Base-by-base conservation (phyloP, 129 eudicot species). In the Logfia minima region DNA sequence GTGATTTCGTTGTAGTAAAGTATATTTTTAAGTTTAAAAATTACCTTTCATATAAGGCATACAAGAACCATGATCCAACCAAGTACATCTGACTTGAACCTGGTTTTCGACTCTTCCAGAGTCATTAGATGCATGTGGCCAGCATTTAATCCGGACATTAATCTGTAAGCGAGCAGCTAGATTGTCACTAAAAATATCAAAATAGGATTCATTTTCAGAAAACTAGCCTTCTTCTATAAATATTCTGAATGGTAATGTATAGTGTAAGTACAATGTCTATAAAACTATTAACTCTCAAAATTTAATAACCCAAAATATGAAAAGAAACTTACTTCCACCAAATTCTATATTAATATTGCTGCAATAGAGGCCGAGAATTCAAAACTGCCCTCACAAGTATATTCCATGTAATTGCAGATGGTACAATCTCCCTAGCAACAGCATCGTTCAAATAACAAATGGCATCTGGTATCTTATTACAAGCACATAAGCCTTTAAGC, bases 321-420 rank as follows among this genome's bases (percentile, higher is more conserved):
- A 75, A 63, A 13, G 29, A 31, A 83, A 76, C 87, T 76, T 76
- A 85, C 89, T 78, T 75, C 21, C 39, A 71, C 63, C 58, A 78
- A 8, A 71, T 67, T 74, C 2, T 1, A 75, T 59, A 23, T 51
- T 13, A 11, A 23, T 56, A 19, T 45, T 45, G 24, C 45, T 21
- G 55, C 77, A 79, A 21, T 28, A 19, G 11, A 72, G 83, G 67
- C n/a, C 4, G 71, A 13, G 68, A 74, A 58, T 60, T 68, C 66
- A 87, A 39, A 71, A 87, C 88, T 63, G 97, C 88, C 82, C 87
- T 84, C 59, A 93, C 93, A 45, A 91, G 90, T 81, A 93, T 93
- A 78, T 86, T 94, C 98, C 98, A 94, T 2, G 97, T 91, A 72
- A 87, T 55, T 8, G 79, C 53, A 61, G 96, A 87, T 5, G 97